These are phyloP conservation scores for Leccinum rimulosum DNA, from an alignment of 768 basidiomycete species.

Conservation along the genomic window DNA sequence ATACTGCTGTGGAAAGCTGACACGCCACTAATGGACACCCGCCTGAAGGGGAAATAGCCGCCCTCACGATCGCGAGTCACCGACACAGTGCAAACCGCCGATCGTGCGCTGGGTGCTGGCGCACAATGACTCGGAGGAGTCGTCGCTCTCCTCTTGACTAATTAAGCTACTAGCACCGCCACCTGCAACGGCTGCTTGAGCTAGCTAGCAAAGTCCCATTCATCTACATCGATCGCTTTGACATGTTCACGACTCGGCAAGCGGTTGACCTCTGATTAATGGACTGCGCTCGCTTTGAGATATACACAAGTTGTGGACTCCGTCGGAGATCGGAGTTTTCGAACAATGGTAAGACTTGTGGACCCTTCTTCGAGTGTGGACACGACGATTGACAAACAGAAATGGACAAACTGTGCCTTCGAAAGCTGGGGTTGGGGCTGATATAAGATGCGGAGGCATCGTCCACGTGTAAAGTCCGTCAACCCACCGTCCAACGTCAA, in stretches of 20 bases:
- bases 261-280: neutral
- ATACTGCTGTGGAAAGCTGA: neutral
- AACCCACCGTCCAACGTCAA: neutral
- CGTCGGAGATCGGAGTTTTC: neutral
- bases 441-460: slow-evolving; percentile 19
- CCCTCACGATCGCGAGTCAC: neutral
- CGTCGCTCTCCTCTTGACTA: too few species aligned
- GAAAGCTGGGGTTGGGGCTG: neutral
- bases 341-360: slow-evolving; percentile 15
- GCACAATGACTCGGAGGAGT: too few species aligned
- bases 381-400: slow-evolving; percentile 6
- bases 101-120: neutral
- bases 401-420: slow-evolving; percentile 4
- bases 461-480: neutral
- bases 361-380: neutral
- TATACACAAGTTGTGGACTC: slow-evolving; percentile 3
- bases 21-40: neutral
- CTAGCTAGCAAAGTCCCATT: neutral
- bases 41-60: neutral
- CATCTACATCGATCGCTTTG: slow-evolving; percentile 1
- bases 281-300: neutral
- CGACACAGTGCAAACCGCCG: neutral
- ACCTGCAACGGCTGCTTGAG: neutral
- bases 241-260: neutral
- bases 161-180: neutral